Conservation (phyloP, 2,329 filamentous ascomycete genomes). For the Pleurostoma richardsiae region DNA sequence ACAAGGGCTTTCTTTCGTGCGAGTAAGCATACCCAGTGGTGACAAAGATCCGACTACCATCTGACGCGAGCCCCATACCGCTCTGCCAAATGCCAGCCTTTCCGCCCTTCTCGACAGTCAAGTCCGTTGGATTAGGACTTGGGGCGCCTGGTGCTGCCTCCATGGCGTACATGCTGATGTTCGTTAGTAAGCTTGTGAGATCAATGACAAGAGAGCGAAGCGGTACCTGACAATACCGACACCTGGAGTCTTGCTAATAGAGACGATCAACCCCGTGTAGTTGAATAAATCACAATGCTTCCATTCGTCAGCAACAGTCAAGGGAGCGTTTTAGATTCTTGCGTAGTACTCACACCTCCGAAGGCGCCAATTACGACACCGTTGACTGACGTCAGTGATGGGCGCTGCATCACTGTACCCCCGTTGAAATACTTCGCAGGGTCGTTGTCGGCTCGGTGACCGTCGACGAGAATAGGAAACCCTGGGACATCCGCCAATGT, state of each 20-base stretch:
- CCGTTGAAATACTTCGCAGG: constrained; percentile 35
- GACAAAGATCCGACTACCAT: constrained; percentile 16
- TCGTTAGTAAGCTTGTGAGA: too few species aligned
- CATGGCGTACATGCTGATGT: constrained; percentile 26
- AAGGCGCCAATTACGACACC: constrained; percentile 38
- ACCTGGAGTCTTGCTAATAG: constrained; percentile 21
- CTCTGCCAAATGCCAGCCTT: constrained; percentile 30
- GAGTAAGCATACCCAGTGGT: constrained; percentile 12
- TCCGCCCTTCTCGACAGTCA: constrained; percentile 27
- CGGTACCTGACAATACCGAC: constrained; percentile 20
- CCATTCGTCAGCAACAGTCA: too few species aligned
- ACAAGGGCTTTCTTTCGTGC: too few species aligned
- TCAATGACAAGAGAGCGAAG: too few species aligned
- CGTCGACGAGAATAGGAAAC: constrained; percentile 40
- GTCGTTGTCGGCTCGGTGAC: constrained; percentile 37
- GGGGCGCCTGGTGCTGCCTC: constrained; percentile 32
- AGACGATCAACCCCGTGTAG: constrained; percentile 26
- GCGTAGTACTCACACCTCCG: constrained; percentile 21
- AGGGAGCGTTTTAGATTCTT: too few species aligned
- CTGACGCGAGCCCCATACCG: constrained; percentile 26
- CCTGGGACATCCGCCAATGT: constrained; percentile 27
- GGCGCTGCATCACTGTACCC: constrained; percentile 38
- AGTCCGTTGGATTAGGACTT: constrained; percentile 18
- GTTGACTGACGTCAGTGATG: constrained; percentile 25
- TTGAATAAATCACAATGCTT: constrained; percentile 40